A percentile compares a stretch with the other conserved stretches of the same genome.
These are phyloP conservation scores for Aspergillus asperescens DNA, from an alignment of 495 filamentous ascomycete species.

Conservation along the genomic window DNA sequence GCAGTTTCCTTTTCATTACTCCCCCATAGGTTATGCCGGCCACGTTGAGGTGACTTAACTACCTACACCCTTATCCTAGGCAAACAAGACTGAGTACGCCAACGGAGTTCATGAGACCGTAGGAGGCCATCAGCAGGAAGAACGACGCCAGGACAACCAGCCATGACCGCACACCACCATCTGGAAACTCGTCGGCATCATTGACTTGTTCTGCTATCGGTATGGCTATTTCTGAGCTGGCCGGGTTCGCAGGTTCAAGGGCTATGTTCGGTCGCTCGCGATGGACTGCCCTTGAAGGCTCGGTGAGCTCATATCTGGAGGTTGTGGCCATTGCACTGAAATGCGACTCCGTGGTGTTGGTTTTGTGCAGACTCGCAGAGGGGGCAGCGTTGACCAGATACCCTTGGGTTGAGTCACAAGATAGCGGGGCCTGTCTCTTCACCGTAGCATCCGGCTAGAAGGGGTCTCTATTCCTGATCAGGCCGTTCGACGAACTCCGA, in stretches of 20 bases:
- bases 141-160: constrained; percentile 61
- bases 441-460: too few species aligned
- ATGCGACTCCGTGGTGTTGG: too few species aligned
- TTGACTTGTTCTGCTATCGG: background rate
- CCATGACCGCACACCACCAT: constrained; percentile 57
- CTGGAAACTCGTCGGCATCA: constrained; percentile 45
- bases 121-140: constrained; percentile 54
- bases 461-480: too few species aligned
- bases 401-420: background rate
- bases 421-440: too few species aligned
- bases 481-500: too few species aligned
- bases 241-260: background rate
- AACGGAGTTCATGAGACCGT: constrained; percentile 57
- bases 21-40: too few species aligned
- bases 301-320: constrained; percentile 3
- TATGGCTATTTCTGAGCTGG: background rate
- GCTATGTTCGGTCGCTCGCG: background rate
- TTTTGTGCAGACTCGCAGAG: too few species aligned
- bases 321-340: background rate
- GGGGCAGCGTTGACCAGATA: too few species aligned
- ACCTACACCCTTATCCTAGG: too few species aligned
- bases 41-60: too few species aligned
- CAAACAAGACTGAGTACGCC: constrained; percentile 63
- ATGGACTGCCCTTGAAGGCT: background rate
- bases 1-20: too few species aligned